These are phyloP conservation scores for Plasmodium reichenowi DNA, from an alignment of 169 alveolate genomes.

Conservation along the genomic window DNA sequence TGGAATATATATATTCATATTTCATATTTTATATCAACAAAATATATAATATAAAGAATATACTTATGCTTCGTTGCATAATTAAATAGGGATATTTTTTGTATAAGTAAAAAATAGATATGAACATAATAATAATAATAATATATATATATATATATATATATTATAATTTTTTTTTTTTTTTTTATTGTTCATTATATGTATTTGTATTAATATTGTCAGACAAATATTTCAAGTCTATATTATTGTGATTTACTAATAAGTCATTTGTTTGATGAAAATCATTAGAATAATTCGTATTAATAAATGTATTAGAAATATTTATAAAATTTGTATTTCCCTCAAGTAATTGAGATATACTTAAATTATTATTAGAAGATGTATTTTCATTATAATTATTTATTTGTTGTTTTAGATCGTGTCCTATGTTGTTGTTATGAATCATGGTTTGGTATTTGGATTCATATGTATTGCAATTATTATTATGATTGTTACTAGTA, in stretches of 20 bases:
- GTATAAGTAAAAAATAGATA: too few relatives aligned
- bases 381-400: conserved; percentile 21
- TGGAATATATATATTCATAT: too few relatives aligned
- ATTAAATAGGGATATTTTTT: too few relatives aligned
- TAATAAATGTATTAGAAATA: conserved; percentile 52
- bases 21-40: too few relatives aligned
- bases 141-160: too few relatives aligned
- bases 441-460: conserved; percentile 7
- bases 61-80: too few relatives aligned
- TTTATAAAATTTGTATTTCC: conserved; percentile 59
- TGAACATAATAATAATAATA: too few relatives aligned
- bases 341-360: conserved; percentile 42
- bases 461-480: conserved; percentile 19
- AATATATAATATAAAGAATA: too few relatives aligned
- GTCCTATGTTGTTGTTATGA: conserved; percentile 17
- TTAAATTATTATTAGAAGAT: conserved; percentile 11
- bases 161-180: too few relatives aligned
- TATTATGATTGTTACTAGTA: not conserved
- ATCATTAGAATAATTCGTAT: conserved; percentile 27
- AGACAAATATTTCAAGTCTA: conserved; percentile 17
- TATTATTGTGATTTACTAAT: conserved; percentile 23
- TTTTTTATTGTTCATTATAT: not conserved
- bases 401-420: conserved; percentile 13
- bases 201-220: conserved; percentile 4
- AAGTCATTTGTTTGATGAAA: conserved; percentile 33